These are phyloP conservation scores for Coemansia sp. DNA, from an alignment of 192 early-diverging fungal species.

Conservation along the genomic window DNA sequence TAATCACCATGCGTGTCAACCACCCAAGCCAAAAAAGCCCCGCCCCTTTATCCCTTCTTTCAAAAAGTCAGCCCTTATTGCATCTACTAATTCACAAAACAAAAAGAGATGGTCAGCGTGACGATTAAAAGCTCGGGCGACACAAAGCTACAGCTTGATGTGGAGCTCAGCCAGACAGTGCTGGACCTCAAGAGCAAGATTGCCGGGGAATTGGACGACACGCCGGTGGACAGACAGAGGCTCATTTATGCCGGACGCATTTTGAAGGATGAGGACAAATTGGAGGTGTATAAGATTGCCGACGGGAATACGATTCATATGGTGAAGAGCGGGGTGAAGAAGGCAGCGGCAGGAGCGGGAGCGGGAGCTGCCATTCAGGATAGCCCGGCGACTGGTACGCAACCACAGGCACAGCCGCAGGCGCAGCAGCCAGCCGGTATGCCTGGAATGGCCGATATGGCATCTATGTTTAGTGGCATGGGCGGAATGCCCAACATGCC, in stretches of 20 bases:
- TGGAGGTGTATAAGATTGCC: conserved; percentile 77
- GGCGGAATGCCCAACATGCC: conserved; percentile 59
- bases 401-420: conserved; percentile 1
- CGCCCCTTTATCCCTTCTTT: neutral
- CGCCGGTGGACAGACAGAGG: conserved; percentile 70
- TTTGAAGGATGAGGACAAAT: conserved; percentile 84
- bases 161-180: conserved; percentile 62
- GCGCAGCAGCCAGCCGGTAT: conserved; percentile 2
- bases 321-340: conserved; percentile 68
- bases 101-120: conserved; percentile 14
- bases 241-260: conserved; percentile 94
- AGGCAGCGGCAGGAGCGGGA: conserved; percentile 28
- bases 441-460: conserved; percentile 47
- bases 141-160: conserved; percentile 11
- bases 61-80: neutral
- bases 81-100: neutral
- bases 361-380: conserved; percentile 32
- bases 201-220: conserved; percentile 59
- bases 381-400: neutral
- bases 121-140: conserved; percentile 38
- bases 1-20: too few relatives aligned
- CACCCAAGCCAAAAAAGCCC: neutral
- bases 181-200: conserved; percentile 77
- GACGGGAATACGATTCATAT: conserved; percentile 91
- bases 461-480: conserved; percentile 37